phyloP scores from a whole-genome alignment of 202 grass and related monocot species.

The Panicum hallii region DNA sequence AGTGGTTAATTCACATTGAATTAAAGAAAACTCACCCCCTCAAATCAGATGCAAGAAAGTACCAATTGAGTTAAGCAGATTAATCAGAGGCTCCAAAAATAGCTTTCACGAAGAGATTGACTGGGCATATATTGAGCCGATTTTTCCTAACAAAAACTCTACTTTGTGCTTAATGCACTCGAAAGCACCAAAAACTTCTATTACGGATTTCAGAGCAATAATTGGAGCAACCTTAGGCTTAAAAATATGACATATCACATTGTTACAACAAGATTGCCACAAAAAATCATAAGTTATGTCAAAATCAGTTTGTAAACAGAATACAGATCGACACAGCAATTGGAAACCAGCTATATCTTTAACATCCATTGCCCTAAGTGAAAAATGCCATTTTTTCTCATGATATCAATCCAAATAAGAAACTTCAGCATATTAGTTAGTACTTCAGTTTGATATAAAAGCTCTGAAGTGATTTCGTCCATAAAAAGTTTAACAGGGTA shows the following conservation, averaged over 20 bases:
- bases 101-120: background rate
- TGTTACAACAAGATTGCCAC: slow-evolving; percentile 21
- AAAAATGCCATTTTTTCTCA: slow-evolving; percentile 20
- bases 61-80: slow-evolving; percentile 4
- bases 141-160: background rate
- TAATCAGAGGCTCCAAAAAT: slow-evolving; percentile 23
- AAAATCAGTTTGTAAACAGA: slow-evolving; percentile 20
- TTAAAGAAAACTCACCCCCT: slow-evolving; percentile 6
- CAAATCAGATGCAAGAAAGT: slow-evolving; percentile 27
- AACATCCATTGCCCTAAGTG: slow-evolving; percentile 5
- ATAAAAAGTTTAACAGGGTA: slow-evolving; percentile 30
- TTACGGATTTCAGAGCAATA: background rate
- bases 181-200: background rate
- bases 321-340: background rate
- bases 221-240: background rate
- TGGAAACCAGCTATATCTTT: background rate
- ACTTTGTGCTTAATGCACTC: slow-evolving; percentile 24
- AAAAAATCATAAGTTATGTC: slow-evolving; percentile 1
- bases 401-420: slow-evolving; percentile 8
- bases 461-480: slow-evolving; percentile 29
- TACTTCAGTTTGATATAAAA: background rate
- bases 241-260: slow-evolving; percentile 16
- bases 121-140: background rate
- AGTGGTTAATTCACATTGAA: slow-evolving; percentile 22
- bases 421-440: slow-evolving; percentile 14